These are phyloP conservation scores for Suhomyces vadensis DNA, from an alignment of 805 yeast species.

Conservation along the genomic window DNA sequence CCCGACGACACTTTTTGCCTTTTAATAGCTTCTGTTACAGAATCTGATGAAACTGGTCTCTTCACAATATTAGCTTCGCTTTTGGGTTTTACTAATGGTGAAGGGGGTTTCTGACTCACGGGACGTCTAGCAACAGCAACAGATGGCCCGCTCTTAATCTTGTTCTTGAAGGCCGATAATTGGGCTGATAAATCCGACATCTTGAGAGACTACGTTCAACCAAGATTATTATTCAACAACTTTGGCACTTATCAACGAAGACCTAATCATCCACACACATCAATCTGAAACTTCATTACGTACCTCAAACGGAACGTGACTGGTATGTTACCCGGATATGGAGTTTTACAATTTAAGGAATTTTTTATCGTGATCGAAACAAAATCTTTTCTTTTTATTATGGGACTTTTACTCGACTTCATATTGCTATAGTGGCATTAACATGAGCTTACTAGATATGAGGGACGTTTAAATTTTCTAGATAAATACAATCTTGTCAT, in stretches of 20 bases:
- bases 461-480: constrained; percentile 20
- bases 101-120: constrained; percentile 16
- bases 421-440: constrained; percentile 21
- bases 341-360: neutral
- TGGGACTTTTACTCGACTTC: constrained; percentile 3
- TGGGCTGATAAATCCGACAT: constrained; percentile 44
- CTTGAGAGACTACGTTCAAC: constrained; percentile 1
- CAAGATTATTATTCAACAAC: neutral
- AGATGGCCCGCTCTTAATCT: constrained; percentile 46
- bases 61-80: constrained; percentile 9
- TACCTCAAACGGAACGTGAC: neutral
- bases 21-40: constrained; percentile 36
- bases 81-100: constrained; percentile 10
- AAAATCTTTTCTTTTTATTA: too few relatives aligned
- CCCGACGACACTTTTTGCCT: constrained; percentile 30
- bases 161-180: constrained; percentile 46
- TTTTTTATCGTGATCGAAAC: neutral
- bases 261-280: neutral
- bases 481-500: constrained; percentile 18
- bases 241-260: constrained; percentile 1
- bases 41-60: constrained; percentile 21
- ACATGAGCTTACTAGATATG: constrained; percentile 26
- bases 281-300: neutral
- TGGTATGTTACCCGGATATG: constrained; percentile 4
- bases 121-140: constrained; percentile 36